A percentile compares a stretch with the other conserved stretches of the same genome.
phyloP scores from a whole-genome alignment of 2,329 filamentous ascomycete genomes.

The Tricladium varicosporioides region DNA sequence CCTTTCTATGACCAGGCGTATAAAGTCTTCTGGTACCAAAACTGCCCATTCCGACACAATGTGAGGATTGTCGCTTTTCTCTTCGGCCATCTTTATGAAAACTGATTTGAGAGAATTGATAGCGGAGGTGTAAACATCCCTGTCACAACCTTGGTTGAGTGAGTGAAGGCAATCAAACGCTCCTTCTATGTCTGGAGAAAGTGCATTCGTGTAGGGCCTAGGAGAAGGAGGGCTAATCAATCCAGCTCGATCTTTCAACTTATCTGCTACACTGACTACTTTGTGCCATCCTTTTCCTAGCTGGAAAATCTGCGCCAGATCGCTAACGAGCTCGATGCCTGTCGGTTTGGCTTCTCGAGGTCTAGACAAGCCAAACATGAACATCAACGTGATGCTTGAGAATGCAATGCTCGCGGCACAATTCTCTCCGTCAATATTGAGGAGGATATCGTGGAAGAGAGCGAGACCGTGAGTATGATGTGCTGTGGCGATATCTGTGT shows the following conservation, averaged over 20 bases:
- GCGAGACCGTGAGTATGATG: constrained; percentile 16
- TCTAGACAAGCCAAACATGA: constrained; percentile 9
- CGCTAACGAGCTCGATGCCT: constrained; percentile 6
- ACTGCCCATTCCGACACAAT: constrained; percentile 8
- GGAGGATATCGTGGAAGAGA: constrained; percentile 9
- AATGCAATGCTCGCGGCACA: constrained; percentile 19
- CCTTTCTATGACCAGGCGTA: constrained; percentile 6
- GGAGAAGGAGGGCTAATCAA: neutral
- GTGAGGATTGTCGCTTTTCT: constrained; percentile 7
- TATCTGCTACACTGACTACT: constrained; percentile 11
- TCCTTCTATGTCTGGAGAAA: constrained; percentile 1
- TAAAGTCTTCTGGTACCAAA: constrained; percentile 9
- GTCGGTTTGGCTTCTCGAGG: neutral
- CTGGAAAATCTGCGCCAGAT: constrained; percentile 12
- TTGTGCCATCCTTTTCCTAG: constrained; percentile 16
- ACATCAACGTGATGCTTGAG: constrained; percentile 18
- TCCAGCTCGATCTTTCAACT: neutral
- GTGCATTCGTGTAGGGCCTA: neutral
- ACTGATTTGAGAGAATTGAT: constrained; percentile 11
- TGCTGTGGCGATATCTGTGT: constrained; percentile 9
- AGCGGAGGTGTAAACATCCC: constrained; percentile 3
- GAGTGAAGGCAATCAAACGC: constrained; percentile 9
- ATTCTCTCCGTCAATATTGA: constrained; percentile 9
- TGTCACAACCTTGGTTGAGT: constrained; percentile 6
- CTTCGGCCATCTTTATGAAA: constrained; percentile 1